Percentiles rank a stretch among this genome's conserved stretches.
Evolutionary conservation across 2,329 filamentous ascomycete genomes (phyloP).

Genomic region (Pleomassaria siparia): DNA sequence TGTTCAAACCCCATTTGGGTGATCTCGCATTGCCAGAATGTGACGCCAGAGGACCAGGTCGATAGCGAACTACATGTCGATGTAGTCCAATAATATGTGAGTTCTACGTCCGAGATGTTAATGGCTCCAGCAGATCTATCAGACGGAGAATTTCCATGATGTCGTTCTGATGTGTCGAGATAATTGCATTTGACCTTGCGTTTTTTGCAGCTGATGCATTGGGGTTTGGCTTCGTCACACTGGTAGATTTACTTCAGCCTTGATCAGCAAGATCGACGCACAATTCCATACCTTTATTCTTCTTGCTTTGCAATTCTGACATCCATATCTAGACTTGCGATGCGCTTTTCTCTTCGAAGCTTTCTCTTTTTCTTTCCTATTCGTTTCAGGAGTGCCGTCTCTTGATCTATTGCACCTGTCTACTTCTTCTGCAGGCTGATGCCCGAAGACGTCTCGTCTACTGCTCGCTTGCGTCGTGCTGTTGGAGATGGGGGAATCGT

Average conservation of each 20-base stretch:
- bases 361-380: neutral
- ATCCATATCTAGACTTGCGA: constrained; percentile 31
- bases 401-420: neutral
- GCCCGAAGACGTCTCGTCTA: neutral
- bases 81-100: constrained; percentile 30
- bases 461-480: neutral
- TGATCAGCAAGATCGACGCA: neutral
- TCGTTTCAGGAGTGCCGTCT: neutral
- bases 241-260: constrained; percentile 8
- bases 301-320: constrained; percentile 29
- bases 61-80: constrained; percentile 27
- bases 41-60: constrained; percentile 14
- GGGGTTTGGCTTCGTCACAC: constrained; percentile 33
- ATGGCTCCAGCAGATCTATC: neutral
- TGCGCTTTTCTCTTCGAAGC: constrained; percentile 24
- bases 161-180: neutral
- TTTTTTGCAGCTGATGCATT: constrained; percentile 25
- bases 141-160: neutral
- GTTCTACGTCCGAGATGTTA: constrained; percentile 23
- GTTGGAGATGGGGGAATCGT: neutral
- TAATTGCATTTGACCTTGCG: constrained; percentile 28
- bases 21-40: constrained; percentile 18
- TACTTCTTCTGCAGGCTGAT: neutral
- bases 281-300: constrained; percentile 26
- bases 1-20: constrained; percentile 22